Evolutionary conservation across 2,329 filamentous ascomycete genomes (phyloP), one percentile per base, ranked within the genome.

Genomic region (Fusarium anguioides): DNA sequence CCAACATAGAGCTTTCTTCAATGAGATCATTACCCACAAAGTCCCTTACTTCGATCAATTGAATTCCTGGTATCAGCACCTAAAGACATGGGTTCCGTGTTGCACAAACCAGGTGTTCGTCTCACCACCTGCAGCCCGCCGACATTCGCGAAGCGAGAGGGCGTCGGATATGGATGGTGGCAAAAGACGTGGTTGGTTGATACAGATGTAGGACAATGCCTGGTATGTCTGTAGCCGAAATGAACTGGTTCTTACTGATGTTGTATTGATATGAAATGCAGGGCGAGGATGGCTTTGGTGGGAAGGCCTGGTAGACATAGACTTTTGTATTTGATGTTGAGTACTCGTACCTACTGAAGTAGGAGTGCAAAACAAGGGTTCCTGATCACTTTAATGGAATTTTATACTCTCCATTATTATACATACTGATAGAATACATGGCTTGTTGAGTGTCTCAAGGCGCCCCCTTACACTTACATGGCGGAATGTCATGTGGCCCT

Each of bases 111-210:
- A 51, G 50, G 44, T 56, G 57, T 56, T 54, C 48, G 64, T 71
- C 17, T 45, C 57, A 71, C 70, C 23, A 53, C 24, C 45, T 66
- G 60, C 68, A 68, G 46, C 45, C 46, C 68, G 42, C 52, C 57
- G 50, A 49, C 40, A 48, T 60, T 59, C 29, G 62, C 57, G 65
- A 72, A 72, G 71, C 71, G 71, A 73, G 62, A 47, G 41, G 47
- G 54, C 55, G 55, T 59, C 61, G 44, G 48, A 44, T 45, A 29
- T 37, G 26, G 39, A 66, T 27, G 24, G 44, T 39, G 51, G 21
- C 39, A 27, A 49, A 11, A 39, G 47, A 54, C n/a, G 27, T 59
- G 57, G 50, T 58, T 66, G 64, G 57, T 6, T 41, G 27, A 26
- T 27, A n/a, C 10, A 20, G 14, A 63, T 17, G 63, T 66, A 37